Conservation (phyloP, 1,284 basidiomycete genomes). For the Rhodotorula sp. region DNA sequence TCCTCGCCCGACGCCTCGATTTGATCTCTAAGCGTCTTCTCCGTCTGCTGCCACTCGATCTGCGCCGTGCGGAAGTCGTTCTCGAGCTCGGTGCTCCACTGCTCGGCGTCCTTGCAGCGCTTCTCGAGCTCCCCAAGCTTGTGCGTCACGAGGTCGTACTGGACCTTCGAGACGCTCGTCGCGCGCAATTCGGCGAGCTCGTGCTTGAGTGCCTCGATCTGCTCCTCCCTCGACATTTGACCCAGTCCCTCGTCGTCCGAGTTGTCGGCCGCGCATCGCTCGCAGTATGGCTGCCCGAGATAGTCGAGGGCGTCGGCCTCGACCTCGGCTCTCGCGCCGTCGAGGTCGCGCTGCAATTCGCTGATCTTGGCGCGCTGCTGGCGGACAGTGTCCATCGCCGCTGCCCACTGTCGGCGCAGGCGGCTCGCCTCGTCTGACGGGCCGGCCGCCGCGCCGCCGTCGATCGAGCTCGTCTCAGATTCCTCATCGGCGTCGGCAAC, state of each 20-base stretch:
- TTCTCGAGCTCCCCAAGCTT: not conserved
- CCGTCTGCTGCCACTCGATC: not conserved
- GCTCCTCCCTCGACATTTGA: too few relatives aligned
- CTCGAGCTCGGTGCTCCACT: not conserved
- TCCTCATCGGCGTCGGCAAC: not conserved
- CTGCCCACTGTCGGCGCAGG: not conserved
- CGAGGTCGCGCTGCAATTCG: too few relatives aligned
- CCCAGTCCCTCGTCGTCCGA: not conserved
- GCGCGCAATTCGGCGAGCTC: not conserved
- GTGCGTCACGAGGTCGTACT: too few relatives aligned
- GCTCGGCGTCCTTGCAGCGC: not conserved
- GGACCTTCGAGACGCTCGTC: too few relatives aligned
- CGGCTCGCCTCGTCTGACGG: not conserved
- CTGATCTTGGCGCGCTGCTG: not conserved
- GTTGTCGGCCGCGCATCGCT: not conserved
- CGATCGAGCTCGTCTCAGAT: not conserved
- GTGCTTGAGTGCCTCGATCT: not conserved
- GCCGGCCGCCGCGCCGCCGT: too few relatives aligned
- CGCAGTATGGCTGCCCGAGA: not conserved
- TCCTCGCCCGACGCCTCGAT: not conserved
- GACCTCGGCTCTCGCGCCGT: not conserved
- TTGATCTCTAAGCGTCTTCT: not conserved
- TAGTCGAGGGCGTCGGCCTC: not conserved
- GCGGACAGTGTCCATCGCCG: conserved; percentile 1
- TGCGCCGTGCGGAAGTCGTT: conserved; percentile 1